Base-by-base conservation (phyloP, 192 early-diverging fungal species). In the Mortierella alpina region DNA sequence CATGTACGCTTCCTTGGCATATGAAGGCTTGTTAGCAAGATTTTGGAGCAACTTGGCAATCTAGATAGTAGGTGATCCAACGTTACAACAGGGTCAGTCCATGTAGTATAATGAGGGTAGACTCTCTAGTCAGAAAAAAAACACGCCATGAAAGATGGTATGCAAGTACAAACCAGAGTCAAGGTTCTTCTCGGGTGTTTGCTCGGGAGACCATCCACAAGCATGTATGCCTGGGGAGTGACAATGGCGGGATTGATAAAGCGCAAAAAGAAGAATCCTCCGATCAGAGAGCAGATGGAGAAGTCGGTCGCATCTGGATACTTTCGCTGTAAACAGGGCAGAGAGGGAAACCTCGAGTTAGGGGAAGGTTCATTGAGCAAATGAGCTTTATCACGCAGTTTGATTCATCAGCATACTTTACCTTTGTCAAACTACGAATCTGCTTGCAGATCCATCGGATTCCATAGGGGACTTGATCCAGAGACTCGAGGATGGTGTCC, bases 371-470 rank as follows among this genome's bases (percentile, higher is more conserved):
- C 18, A 53, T 20, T 44, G 42, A 9, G 4, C 8, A 56, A 62
- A 46, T 41, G 54, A 11, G 57, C 31, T 31, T 31, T 3, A 31
- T 31, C 31, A 31, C 3, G 31, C 56, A 73, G n/a, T 66, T 17
- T 15, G 64, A 13, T 7, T 41, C 42, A 46, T 39, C 51, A 52
- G 53, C 41, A 1, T 15, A 41, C 10, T 51, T 48, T 63, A 85
- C 84, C 73, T 95, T 96, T 7, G 96, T 96, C 72, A 99, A 83
- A 8, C 91, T 94, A 22, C 93, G 87, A 86, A 99, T 98, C 84
- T 99, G 96, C 72, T 99, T 99, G 83, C 97, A 99, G 58, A 99
- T 96, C 96, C 96, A 99, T 13, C 96, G 90, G 82, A 99, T 98
- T 41, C 96, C 97, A 72, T 96, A 98, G 2, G 97, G 97, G 15